Evolutionary conservation across 2,329 filamentous ascomycete species (phyloP), one percentile per base, ranked within the genome.

Genomic region (Aspergillus tubingensis): DNA sequence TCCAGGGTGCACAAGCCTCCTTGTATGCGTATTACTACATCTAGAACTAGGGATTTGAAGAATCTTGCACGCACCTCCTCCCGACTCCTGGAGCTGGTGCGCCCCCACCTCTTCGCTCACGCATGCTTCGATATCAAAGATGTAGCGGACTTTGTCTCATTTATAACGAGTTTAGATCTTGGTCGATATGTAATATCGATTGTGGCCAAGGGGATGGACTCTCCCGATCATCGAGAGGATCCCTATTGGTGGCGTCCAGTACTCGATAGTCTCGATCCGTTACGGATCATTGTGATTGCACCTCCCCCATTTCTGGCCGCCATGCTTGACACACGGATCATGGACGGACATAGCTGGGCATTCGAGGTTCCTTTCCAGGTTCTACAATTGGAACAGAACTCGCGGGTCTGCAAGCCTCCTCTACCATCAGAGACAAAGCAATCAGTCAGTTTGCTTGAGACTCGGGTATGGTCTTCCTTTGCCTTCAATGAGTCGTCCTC

Each of bases 401-500:
- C 38, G 17, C 62, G 59, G 43, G 21, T 57, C 54, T 53, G 49
- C 32, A 58, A 55, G 43, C 55, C 66, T 19, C 77, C 56, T 73
- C 63, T 72, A 70, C 62, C 10, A n/a, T 70, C 32, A 15, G 32
- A 36, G 41, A 61, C 68, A 5, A 56, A 62, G 10, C 65, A 63
- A 25, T 58, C 67, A 1, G 25, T 15, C 15, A 75, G 69, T 23
- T 74, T 91, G 0, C 82, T 91, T 48, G 81, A 81, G 25, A 77
- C 84, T n/a, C 82, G 84, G 1, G 83, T 83, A 2, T 93, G 91
- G 90, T 82, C 80, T 0, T 82, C 84, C 17, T 68, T 92, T 0
- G 78, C 84, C 2, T 84, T 92, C 64, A 93, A 93, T 71, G 90
- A 94, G 76, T 89, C 89, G 8, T 91, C 89, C 0, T 91, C 86